phyloP scores from a whole-genome alignment of 345 rosid genomes.

The Leavenworthia alabamica region DNA sequence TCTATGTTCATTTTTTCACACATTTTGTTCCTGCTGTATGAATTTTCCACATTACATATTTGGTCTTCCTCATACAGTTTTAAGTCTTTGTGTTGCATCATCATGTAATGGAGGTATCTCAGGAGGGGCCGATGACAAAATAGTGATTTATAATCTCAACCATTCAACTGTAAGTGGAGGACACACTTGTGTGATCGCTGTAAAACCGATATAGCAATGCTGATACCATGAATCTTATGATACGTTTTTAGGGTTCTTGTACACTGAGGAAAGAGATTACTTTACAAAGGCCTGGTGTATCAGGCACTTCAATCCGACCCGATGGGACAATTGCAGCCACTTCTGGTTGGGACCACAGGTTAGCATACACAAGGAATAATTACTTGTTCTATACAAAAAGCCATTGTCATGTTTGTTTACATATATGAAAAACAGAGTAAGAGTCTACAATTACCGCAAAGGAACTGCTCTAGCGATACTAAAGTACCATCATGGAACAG shows the following conservation, averaged over 20 bases:
- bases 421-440: slow-evolving; percentile 43
- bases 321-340: slow-evolving; percentile 82
- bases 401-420: background rate
- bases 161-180: slow-evolving; percentile 44
- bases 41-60: background rate
- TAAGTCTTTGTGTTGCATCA: slow-evolving; percentile 56
- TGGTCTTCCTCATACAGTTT: slow-evolving; percentile 45
- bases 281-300: slow-evolving; percentile 76
- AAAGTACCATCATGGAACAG: slow-evolving; percentile 78
- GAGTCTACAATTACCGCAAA: slow-evolving; percentile 72
- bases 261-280: slow-evolving; percentile 57
- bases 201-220: background rate
- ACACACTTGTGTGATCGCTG: background rate
- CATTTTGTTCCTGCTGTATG: background rate
- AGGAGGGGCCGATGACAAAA: slow-evolving; percentile 84
- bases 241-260: slow-evolving; percentile 55
- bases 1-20: background rate
- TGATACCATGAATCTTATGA: background rate
- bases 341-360: slow-evolving; percentile 99
- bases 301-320: slow-evolving; percentile 62
- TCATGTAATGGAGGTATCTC: slow-evolving; percentile 76
- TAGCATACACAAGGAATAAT: background rate
- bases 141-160: slow-evolving; percentile 58
- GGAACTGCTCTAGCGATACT: slow-evolving; percentile 82
- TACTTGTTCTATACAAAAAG: background rate